Conservation (phyloP, 2,329 filamentous ascomycete genomes). For the Xylaria sp. region DNA sequence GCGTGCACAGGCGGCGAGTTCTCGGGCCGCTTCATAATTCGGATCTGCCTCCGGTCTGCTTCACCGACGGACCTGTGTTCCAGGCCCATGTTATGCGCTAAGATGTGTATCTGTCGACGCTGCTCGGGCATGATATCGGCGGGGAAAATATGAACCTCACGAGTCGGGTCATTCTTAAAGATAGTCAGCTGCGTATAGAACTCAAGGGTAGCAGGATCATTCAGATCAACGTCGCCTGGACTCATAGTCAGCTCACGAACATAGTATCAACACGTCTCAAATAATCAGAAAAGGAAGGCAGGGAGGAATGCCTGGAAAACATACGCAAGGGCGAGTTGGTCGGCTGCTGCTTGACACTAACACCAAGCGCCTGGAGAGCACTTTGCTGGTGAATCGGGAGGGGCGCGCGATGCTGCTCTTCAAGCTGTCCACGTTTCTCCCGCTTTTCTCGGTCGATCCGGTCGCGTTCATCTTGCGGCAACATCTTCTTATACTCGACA, state of each 20-base stretch:
- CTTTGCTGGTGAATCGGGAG: conserved; percentile 72
- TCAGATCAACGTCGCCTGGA: conserved; percentile 71
- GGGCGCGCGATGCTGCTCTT: conserved; percentile 84
- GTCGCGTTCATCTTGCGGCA: conserved; percentile 88
- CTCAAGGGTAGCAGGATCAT: conserved; percentile 78
- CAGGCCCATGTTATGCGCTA: conserved; percentile 91
- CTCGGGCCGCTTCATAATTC: conserved; percentile 70
- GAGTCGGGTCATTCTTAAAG: conserved; percentile 73
- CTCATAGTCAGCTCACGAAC: conserved; percentile 14
- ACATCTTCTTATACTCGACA: conserved; percentile 99
- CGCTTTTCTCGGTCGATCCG: conserved; percentile 96
- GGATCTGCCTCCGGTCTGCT: conserved; percentile 82
- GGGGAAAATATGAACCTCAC: conserved; percentile 81
- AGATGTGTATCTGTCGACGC: conserved; percentile 83
- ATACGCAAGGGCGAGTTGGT: conserved; percentile 45
- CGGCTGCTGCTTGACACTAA: conserved; percentile 58
- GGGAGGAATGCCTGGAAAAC: conserved; percentile 16
- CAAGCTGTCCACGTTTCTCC: conserved; percentile 88
- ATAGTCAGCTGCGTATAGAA: conserved; percentile 88
- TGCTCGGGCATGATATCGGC: conserved; percentile 74
- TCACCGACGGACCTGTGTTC: conserved; percentile 86
- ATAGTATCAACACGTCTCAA: not conserved
- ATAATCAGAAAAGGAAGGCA: not conserved
- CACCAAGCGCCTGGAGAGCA: conserved; percentile 75
- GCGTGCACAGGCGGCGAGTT: conserved; percentile 48